Conservation (phyloP, 495 filamentous ascomycete genomes). For the Penicillium ucsense region DNA sequence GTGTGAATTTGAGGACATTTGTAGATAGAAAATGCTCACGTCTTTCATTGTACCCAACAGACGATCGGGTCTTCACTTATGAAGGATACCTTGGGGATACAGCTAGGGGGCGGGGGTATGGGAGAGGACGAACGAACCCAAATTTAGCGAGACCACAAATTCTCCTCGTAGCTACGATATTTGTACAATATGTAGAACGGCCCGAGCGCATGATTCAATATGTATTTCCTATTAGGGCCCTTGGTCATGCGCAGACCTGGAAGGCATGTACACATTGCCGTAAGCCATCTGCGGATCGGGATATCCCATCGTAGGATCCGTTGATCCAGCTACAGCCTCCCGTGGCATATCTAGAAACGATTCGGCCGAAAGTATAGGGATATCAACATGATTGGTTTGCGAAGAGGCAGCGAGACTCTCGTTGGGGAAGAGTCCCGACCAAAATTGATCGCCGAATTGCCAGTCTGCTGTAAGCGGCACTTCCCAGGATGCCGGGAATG, state of each 20-base stretch:
- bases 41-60: neutral
- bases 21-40: too few species aligned
- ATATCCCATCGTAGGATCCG: neutral
- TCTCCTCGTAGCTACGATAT: too few species aligned
- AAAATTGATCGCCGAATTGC: slow-evolving; percentile 24
- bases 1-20: too few species aligned
- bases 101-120: too few species aligned
- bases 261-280: neutral
- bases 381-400: neutral
- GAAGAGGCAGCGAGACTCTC: slow-evolving; percentile 4
- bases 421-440: slow-evolving; percentile 19
- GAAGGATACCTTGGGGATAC: too few species aligned
- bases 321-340: neutral
- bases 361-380: slow-evolving; percentile 13
- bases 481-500: slow-evolving; percentile 29
- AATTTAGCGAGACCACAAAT: too few species aligned
- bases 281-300: slow-evolving; percentile 2
- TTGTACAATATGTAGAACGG: too few species aligned
- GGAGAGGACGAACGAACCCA: too few species aligned
- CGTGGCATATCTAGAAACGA: slow-evolving; percentile 10
- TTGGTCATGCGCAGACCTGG: neutral
- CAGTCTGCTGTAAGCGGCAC: slow-evolving; percentile 30
- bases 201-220: too few species aligned
- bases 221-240: too few species aligned
- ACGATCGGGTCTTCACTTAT: too few species aligned